Conservation (phyloP, 192 early-diverging fungal species). For the Linnemannia hyalina region DNA sequence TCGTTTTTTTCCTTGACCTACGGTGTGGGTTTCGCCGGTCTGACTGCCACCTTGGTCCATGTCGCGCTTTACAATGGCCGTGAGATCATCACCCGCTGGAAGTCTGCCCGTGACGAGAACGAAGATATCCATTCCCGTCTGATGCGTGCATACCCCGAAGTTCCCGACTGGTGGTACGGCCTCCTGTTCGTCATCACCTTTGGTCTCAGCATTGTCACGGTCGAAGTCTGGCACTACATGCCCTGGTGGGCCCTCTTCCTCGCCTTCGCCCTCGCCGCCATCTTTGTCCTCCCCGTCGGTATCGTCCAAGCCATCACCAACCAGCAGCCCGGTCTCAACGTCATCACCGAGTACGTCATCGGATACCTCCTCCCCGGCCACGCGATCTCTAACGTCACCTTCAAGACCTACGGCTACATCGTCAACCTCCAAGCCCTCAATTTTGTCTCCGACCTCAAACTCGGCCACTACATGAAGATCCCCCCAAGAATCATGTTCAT, state of each 20-base stretch:
- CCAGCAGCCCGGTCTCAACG: conserved; percentile 61
- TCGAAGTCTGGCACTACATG: conserved; percentile 59
- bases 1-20: conserved; percentile 64
- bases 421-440: conserved; percentile 82
- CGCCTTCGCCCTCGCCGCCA: conserved; percentile 56
- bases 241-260: conserved; percentile 65
- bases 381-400: conserved; percentile 65
- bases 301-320: conserved; percentile 68
- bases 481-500: conserved; percentile 81
- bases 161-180: conserved; percentile 67
- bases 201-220: conserved; percentile 72
- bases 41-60: conserved; percentile 70
- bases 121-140: conserved; percentile 72
- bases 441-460: conserved; percentile 78
- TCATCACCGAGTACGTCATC: conserved; percentile 67
- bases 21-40: conserved; percentile 64
- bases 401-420: conserved; percentile 69
- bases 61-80: conserved; percentile 70
- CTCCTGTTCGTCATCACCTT: conserved; percentile 53
- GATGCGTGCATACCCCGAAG: conserved; percentile 72
- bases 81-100: conserved; percentile 62
- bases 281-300: conserved; percentile 69
- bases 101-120: conserved; percentile 25
- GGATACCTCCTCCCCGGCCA: conserved; percentile 67
- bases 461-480: conserved; percentile 84